Evolutionary conservation across 2,329 filamentous ascomycete genomes (phyloP).

Genomic region (Aspergillus novoparasiticus): DNA sequence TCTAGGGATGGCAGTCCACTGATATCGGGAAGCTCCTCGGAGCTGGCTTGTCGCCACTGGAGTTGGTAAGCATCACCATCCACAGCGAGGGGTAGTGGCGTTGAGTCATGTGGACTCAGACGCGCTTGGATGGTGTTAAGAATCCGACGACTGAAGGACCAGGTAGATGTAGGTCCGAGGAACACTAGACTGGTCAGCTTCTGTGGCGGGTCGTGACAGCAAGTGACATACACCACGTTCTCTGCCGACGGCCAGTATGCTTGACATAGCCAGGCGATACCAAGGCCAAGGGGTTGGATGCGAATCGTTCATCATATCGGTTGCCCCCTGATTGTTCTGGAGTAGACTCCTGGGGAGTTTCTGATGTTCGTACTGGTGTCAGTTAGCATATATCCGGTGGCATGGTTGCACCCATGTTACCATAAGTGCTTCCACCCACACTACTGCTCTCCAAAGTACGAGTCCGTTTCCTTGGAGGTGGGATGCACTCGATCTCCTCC

Average conservation of each 20-base stretch:
- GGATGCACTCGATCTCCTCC: conserved; percentile 16
- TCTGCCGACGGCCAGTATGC: conserved; percentile 9
- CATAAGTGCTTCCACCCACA: conserved; percentile 1
- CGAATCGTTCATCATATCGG: conserved; percentile 32
- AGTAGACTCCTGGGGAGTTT: conserved; percentile 4
- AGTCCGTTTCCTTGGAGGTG: conserved; percentile 14
- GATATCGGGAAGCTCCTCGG: conserved; percentile 31
- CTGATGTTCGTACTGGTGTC: not conserved
- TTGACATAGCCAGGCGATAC: conserved; percentile 32
- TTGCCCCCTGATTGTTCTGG: conserved; percentile 12
- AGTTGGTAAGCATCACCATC: conserved; percentile 54
- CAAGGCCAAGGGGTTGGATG: conserved; percentile 21
- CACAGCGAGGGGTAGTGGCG: conserved; percentile 44
- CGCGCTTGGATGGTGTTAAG: conserved; percentile 52
- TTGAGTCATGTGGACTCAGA: conserved; percentile 44
- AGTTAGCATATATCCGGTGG: not conserved
- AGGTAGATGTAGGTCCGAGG: conserved; percentile 57
- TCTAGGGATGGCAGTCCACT: conserved; percentile 52
- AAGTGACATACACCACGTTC: conserved; percentile 19
- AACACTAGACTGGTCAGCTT: conserved; percentile 42
- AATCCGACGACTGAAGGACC: conserved; percentile 55
- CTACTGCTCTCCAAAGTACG: conserved; percentile 7
- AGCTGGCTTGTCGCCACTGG: conserved; percentile 48
- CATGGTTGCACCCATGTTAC: not conserved
- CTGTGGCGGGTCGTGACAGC: accelerated